Evolutionary conservation across 2,329 filamentous ascomycete genomes (phyloP).

Genomic region (Lecanosticta acicola): DNA sequence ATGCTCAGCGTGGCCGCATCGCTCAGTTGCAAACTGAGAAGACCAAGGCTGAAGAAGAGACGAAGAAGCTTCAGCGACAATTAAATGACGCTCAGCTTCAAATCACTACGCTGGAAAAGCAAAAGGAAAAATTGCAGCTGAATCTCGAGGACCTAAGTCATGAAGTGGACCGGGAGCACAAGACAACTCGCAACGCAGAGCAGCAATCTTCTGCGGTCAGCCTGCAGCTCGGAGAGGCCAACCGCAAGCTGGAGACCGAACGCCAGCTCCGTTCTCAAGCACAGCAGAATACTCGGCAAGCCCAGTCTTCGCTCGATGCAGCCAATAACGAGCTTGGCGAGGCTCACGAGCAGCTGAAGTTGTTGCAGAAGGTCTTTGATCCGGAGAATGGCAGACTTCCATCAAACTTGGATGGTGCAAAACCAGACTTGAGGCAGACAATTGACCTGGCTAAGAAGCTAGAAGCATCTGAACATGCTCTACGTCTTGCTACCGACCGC

Average conservation of each 20-base stretch:
- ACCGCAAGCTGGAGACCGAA: slow-evolving; percentile 85
- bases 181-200: slow-evolving; percentile 82
- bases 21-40: slow-evolving; percentile 77
- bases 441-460: slow-evolving; percentile 79
- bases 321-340: slow-evolving; percentile 76
- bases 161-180: slow-evolving; percentile 82
- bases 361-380: slow-evolving; percentile 81
- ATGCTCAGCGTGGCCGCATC: slow-evolving; percentile 74
- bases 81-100: slow-evolving; percentile 78
- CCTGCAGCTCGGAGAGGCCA: slow-evolving; percentile 79
- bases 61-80: slow-evolving; percentile 72
- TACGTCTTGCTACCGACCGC: slow-evolving; percentile 76
- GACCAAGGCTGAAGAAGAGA: slow-evolving; percentile 73
- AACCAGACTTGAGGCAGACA: slow-evolving; percentile 60
- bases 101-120: slow-evolving; percentile 82
- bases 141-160: slow-evolving; percentile 89
- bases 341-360: slow-evolving; percentile 70
- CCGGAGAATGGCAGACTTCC: slow-evolving; percentile 51
- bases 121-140: slow-evolving; percentile 84
- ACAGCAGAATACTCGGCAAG: slow-evolving; percentile 74
- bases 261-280: slow-evolving; percentile 78
- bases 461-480: slow-evolving; percentile 80
- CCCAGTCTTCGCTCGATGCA: slow-evolving; percentile 72
- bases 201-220: slow-evolving; percentile 75
- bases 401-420: slow-evolving; percentile 62